phyloP scores from a whole-genome alignment of 2,329 filamentous ascomycete species.

The Epichloe elymi region DNA sequence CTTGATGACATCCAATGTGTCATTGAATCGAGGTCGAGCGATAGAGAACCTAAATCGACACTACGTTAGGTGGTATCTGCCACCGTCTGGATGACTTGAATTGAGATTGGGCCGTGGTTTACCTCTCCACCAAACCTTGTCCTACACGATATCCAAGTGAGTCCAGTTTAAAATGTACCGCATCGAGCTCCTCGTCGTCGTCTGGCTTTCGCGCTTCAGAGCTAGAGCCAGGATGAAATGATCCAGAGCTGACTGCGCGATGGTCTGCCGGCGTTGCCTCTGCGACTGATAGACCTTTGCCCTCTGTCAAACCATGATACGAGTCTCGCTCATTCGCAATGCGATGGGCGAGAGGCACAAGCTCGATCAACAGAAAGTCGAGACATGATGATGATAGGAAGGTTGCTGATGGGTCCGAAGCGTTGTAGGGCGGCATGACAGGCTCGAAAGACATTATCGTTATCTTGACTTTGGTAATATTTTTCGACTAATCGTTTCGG shows the following conservation, averaged over 20 bases:
- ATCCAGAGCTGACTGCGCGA: slow-evolving; percentile 12
- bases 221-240: slow-evolving; percentile 8
- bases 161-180: slow-evolving; percentile 75
- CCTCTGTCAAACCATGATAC: slow-evolving; percentile 15
- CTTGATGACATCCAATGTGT: slow-evolving; percentile 92
- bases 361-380: slow-evolving; percentile 90
- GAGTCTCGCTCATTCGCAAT: slow-evolving; percentile 60
- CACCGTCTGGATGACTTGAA: neutral
- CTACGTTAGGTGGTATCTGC: neutral
- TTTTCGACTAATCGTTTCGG: neutral
- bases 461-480: neutral
- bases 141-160: slow-evolving; percentile 81
- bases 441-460: slow-evolving; percentile 60
- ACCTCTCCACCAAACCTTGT: slow-evolving; percentile 84
- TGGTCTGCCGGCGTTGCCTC: slow-evolving; percentile 1
- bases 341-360: slow-evolving; percentile 87
- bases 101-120: slow-evolving; percentile 15
- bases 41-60: slow-evolving; percentile 51
- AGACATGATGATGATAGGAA: slow-evolving; percentile 77
- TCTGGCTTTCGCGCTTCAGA: slow-evolving; percentile 27
- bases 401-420: slow-evolving; percentile 59
- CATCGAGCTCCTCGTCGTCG: slow-evolving; percentile 73
- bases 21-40: slow-evolving; percentile 76
- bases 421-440: slow-evolving; percentile 54
- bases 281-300: slow-evolving; percentile 10